phyloP scores from a whole-genome alignment of 23 red algal species.

The Gracilaria caudata region DNA sequence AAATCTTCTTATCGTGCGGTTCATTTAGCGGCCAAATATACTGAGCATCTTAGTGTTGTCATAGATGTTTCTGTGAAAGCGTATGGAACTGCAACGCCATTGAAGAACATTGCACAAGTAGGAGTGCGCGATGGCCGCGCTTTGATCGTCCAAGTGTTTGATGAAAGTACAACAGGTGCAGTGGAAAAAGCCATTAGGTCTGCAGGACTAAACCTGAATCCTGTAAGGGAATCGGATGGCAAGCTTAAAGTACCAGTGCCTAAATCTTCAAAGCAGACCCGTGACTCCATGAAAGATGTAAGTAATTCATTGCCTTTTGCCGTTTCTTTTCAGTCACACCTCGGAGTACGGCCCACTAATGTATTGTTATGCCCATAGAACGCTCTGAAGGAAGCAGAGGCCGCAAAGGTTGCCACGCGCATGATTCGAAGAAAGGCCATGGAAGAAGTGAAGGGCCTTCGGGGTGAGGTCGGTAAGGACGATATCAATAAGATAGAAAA shows the following conservation, averaged over 20 bases:
- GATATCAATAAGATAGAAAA: constrained; percentile 68
- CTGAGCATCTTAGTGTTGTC: not conserved
- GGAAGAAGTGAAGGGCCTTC: constrained; percentile 62
- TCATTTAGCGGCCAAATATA: not conserved
- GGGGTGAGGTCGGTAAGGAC: constrained; percentile 55
- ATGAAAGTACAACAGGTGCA: constrained; percentile 46
- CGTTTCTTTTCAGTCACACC: not conserved
- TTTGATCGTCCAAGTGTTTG: constrained; percentile 75
- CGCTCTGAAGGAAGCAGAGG: constrained; percentile 51
- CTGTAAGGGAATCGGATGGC: constrained; percentile 26
- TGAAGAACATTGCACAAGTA: constrained; percentile 83
- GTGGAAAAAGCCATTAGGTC: constrained; percentile 80
- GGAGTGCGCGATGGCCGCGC: constrained; percentile 73
- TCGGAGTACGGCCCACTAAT: not conserved
- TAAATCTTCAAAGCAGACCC: constrained; percentile 27
- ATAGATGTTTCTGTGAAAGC: constrained; percentile 68
- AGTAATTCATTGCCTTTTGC: not conserved
- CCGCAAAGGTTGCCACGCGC: constrained; percentile 55
- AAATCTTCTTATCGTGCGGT: not conserved
- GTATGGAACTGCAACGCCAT: constrained; percentile 67
- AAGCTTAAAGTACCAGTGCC: constrained; percentile 50
- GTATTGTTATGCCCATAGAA: constrained; percentile 18
- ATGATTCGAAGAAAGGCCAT: constrained; percentile 66
- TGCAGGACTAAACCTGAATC: constrained; percentile 89
- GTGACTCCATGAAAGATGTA: constrained; percentile 45